phyloP scores from a whole-genome alignment of 1,284 basidiomycete genomes.

The Ganoderma multipileum region DNA sequence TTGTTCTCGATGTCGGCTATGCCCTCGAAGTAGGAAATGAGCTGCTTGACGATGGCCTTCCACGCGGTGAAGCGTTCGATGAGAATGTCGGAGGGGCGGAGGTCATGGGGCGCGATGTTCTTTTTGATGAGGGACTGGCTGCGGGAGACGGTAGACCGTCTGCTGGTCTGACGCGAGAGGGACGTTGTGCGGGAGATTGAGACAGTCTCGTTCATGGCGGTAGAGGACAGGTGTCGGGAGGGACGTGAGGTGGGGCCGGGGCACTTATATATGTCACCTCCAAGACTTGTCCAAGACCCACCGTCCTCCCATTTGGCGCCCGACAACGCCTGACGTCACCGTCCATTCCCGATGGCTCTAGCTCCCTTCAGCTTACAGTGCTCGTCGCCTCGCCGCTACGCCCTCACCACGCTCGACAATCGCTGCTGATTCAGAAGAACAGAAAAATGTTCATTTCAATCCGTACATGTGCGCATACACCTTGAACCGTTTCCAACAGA shows the following conservation, averaged over 20 bases:
- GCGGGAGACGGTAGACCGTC: constrained; percentile 72
- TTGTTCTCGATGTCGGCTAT: constrained; percentile 96
- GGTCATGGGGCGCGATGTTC: constrained; percentile 88
- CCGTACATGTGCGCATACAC: too few species aligned
- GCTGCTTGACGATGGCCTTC: constrained; percentile 96
- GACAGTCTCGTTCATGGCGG: constrained; percentile 49
- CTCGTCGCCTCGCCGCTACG: neutral
- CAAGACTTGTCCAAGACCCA: neutral
- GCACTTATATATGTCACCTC: constrained; percentile 3
- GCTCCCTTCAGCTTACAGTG: too few species aligned
- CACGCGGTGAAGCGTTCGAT: constrained; percentile 94
- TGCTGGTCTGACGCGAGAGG: constrained; percentile 66
- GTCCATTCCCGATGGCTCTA: neutral
- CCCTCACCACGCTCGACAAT: neutral
- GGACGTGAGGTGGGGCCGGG: constrained; percentile 1
- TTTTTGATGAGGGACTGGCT: constrained; percentile 90
- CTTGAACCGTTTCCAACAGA: too few species aligned
- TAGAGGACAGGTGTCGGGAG: neutral
- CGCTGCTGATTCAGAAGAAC: neutral
- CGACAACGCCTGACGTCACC: constrained; percentile 12
- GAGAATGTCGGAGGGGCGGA: constrained; percentile 94
- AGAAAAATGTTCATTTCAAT: too few species aligned
- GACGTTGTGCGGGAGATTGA: constrained; percentile 75
- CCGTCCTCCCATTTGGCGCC: constrained; percentile 7
- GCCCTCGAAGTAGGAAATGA: constrained; percentile 90